Percentiles rank a stretch among this genome's conserved stretches.
Evolutionary conservation across 176 grass and related monocot species (phyloP).

Genomic region (Avena eriantha): DNA sequence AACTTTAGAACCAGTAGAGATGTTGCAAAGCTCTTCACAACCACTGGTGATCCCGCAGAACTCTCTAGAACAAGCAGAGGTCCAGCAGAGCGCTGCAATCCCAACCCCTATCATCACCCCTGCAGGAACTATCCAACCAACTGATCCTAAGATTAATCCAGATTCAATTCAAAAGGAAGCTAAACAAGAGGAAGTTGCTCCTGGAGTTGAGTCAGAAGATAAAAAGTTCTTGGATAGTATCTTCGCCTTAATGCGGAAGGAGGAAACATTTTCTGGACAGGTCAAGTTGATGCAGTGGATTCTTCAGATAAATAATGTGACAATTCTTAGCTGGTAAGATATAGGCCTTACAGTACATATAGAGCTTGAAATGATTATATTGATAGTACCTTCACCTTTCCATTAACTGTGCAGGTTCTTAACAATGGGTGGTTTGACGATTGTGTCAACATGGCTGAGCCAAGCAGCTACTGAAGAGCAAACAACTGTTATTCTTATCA

Average conservation of each 20-base stretch:
- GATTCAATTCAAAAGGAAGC: constrained; percentile 42
- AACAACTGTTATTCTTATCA: constrained; percentile 82
- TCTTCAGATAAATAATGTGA: constrained; percentile 79
- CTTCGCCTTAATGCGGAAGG: constrained; percentile 86
- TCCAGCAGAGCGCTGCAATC: constrained; percentile 32
- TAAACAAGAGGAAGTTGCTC: constrained; percentile 47
- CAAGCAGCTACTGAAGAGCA: constrained; percentile 88
- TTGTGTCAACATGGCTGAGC: constrained; percentile 85
- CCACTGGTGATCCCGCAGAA: neutral
- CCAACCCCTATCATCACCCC: constrained; percentile 24
- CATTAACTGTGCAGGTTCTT: constrained; percentile 69
- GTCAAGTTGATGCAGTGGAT: constrained; percentile 92
- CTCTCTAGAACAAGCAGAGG: constrained; percentile 24
- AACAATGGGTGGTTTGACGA: constrained; percentile 79
- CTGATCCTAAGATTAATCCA: constrained; percentile 49
- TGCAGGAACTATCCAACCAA: constrained; percentile 36
- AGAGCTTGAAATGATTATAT: constrained; percentile 42
- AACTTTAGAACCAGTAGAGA: constrained; percentile 42
- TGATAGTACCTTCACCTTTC: constrained; percentile 29
- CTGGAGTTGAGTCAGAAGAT: constrained; percentile 75
- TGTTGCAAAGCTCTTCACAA: constrained; percentile 40
- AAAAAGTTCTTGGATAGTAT: constrained; percentile 87
- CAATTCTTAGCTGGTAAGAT: constrained; percentile 82
- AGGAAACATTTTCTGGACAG: constrained; percentile 84
- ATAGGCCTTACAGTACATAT: constrained; percentile 13